Base-by-base conservation (phyloP, 2,329 filamentous ascomycete species). In the Nemania serpens region DNA sequence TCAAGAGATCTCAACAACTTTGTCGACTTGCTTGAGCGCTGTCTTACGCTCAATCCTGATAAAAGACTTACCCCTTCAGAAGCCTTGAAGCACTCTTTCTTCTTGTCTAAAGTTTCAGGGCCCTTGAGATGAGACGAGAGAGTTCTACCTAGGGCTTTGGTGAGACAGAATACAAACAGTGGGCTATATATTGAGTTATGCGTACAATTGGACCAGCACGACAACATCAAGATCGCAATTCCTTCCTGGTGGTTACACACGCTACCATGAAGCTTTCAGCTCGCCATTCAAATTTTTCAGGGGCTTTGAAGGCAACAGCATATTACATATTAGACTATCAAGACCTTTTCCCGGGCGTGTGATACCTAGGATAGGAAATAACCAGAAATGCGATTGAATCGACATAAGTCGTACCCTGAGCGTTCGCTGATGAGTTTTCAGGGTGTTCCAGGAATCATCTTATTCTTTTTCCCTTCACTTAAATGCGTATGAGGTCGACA, bases 41-140 rank as follows among this genome's bases (percentile, higher is more conserved):
- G 93, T 73, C 81, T 99, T 65, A 87, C 89, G 60, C 83, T 98
- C 66, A 97, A 98, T 72, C 92, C 94, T 0, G 93, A 97, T 74
- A 96, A 96, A 81, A 86, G 95, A 64, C 91, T 95, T 70, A 94
- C 91, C 48, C 91, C 95, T 0, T 81, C 84, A 13, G 93, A 98
- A 71, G 95, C 95, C 50, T 79, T 98, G 69, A 89, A 88, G 72
- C 94, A 98, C 79, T 91, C 91, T 1, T 98, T 98, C 76, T 92
- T 98, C 69, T 79, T 78, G 25, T 78, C 82, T 22, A 76, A 75
- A 42, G 49, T 33, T 18, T 9, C 54, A 42, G 63, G 58, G 6
- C 50, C 62, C 48, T 37, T 55, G 15, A 61, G 58, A 59, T 66
- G 34, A 36, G 36, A 5, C 36, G 54, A 34, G 59, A 15, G 17